A percentile compares a stretch with the other conserved stretches of the same genome.
Evolutionary conservation across 75 land plant genomes (phyloP).

Genomic region (Sequoiadendron giganteum): DNA sequence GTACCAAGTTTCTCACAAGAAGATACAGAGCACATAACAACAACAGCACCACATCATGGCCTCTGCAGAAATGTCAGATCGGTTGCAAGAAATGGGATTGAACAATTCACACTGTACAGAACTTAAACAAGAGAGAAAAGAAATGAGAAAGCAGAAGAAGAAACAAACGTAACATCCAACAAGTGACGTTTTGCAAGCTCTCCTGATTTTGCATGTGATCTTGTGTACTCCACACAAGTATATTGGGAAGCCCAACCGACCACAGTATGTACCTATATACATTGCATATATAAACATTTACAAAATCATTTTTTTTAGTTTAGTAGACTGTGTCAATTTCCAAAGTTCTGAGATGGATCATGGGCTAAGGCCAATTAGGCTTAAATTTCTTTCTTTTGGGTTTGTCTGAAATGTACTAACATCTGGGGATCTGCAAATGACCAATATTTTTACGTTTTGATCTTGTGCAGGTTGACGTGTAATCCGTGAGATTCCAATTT

Average conservation of each 20-base stretch:
- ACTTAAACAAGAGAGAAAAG: not conserved
- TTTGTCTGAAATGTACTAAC: not conserved
- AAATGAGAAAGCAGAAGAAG: not conserved
- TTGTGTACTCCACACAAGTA: not conserved
- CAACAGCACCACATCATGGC: not conserved
- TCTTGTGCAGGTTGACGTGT: not conserved
- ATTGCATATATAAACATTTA: not conserved
- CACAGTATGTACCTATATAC: not conserved
- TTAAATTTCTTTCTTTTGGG: not conserved
- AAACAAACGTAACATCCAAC: not conserved
- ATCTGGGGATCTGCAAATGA: not conserved
- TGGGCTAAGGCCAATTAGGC: not conserved
- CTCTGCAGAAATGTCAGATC: constrained; percentile 8
- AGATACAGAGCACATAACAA: not conserved
- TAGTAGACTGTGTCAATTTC: not conserved
- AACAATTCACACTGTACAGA: not conserved
- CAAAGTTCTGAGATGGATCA: not conserved
- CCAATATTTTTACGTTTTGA: not conserved
- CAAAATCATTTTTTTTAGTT: not conserved
- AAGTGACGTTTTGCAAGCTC: not conserved
- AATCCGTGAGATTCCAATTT: not conserved
- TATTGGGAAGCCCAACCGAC: not conserved
- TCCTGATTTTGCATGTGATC: constrained; percentile 5
- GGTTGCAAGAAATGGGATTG: not conserved
- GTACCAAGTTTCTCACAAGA: constrained; percentile 6